A percentile compares a stretch with the other conserved stretches of the same genome.
These are phyloP conservation scores for Aspergillus flavus DNA, from an alignment of 2,329 filamentous ascomycete genomes.

Conservation along the genomic window DNA sequence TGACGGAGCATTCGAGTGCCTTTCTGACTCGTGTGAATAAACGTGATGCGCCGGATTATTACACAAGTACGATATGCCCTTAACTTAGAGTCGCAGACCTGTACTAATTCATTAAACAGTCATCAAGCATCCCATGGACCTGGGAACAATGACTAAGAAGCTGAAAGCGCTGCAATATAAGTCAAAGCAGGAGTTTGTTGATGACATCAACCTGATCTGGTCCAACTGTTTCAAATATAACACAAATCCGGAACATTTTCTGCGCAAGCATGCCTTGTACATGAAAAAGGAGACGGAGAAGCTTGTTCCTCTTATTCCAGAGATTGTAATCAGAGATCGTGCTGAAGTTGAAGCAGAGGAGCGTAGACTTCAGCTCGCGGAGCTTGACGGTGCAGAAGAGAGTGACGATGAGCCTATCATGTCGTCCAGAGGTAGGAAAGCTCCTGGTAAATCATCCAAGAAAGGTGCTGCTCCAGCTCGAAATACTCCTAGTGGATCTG, in stretches of 20 bases:
- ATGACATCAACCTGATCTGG: conserved; percentile 94
- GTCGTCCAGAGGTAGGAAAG: conserved; percentile 90
- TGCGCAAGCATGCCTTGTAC: conserved; percentile 89
- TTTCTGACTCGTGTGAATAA: conserved; percentile 96
- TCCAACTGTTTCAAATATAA: conserved; percentile 96
- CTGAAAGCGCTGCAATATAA: conserved; percentile 78
- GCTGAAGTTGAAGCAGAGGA: conserved; percentile 89
- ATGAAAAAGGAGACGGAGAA: conserved; percentile 99
- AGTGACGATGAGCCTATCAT: conserved; percentile 98
- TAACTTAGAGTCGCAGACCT: too few relatives aligned
- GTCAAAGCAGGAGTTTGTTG: conserved; percentile 91
- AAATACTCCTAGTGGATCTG: conserved; percentile 74
- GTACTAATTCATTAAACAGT: conserved; percentile 54
- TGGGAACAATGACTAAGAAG: conserved; percentile 98
- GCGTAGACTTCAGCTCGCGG: conserved; percentile 78
- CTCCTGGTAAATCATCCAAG: conserved; percentile 73
- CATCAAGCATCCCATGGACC: conserved; percentile 97
- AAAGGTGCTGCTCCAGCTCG: conserved; percentile 66
- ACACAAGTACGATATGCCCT: conserved; percentile 66
- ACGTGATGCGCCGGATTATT: conserved; percentile 94
- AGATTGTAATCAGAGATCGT: conserved; percentile 84
- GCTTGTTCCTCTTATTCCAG: conserved; percentile 89
- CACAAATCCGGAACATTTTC: conserved; percentile 79
- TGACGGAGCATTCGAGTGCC: conserved; percentile 95
- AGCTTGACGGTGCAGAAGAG: conserved; percentile 82